These are phyloP conservation scores for Osmanthus fragrans DNA, from an alignment of 257 asterid genomes.

Conservation along the genomic window DNA sequence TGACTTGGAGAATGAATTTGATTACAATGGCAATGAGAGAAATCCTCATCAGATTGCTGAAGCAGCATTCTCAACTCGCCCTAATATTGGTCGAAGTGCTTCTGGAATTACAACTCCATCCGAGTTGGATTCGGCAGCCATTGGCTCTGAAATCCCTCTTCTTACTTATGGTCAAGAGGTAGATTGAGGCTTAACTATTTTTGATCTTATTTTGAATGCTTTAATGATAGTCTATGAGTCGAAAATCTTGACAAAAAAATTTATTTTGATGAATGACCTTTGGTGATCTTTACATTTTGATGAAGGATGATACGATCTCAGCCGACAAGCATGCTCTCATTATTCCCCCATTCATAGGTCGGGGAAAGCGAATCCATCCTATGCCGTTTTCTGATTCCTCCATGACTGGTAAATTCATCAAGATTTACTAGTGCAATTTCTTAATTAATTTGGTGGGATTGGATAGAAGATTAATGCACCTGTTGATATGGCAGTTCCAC, in stretches of 20 bases:
- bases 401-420: conserved; percentile 56
- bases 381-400: conserved; percentile 70
- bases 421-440: background rate
- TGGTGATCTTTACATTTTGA: conserved; percentile 17
- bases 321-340: conserved; percentile 95
- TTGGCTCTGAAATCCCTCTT: conserved; percentile 79
- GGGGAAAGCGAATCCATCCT: conserved; percentile 81
- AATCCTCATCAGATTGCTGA: conserved; percentile 55
- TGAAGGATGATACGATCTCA: conserved; percentile 89
- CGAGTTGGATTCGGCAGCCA: conserved; percentile 67
- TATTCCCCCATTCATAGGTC: conserved; percentile 73
- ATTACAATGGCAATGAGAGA: conserved; percentile 45
- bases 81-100: conserved; percentile 49
- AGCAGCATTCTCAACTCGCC: conserved; percentile 52
- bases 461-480: conserved; percentile 6
- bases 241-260: background rate
- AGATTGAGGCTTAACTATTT: conserved; percentile 17
- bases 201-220: background rate
- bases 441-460: conserved; percentile 6
- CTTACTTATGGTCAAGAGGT: conserved; percentile 98
- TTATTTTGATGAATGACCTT: too few relatives aligned
- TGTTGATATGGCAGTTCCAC: conserved; percentile 59
- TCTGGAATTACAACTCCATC: conserved; percentile 62
- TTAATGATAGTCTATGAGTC: background rate
- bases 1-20: conserved; percentile 86